Evolutionary conservation across 1,139 yeast genomes (phyloP).

Genomic region (Candida smagusa): DNA sequence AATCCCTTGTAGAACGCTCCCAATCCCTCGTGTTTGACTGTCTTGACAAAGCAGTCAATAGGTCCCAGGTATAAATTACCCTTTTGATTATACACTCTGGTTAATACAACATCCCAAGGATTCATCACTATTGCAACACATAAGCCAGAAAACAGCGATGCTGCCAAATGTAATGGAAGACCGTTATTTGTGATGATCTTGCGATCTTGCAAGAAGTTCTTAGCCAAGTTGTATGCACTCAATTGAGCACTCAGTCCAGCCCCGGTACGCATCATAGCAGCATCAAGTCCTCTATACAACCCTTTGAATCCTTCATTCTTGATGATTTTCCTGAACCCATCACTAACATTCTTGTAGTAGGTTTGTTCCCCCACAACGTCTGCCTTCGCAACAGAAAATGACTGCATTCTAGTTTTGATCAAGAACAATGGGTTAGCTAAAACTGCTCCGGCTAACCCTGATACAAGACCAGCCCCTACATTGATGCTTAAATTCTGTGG

Average conservation of each 20-base stretch:
- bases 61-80: slow-evolving; percentile 86
- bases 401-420: slow-evolving; percentile 94
- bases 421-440: slow-evolving; percentile 89
- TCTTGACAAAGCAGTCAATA: slow-evolving; percentile 81
- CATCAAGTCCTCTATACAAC: slow-evolving; percentile 86
- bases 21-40: slow-evolving; percentile 79
- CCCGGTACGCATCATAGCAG: slow-evolving; percentile 91
- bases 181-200: slow-evolving; percentile 54
- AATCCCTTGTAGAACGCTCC: slow-evolving; percentile 91
- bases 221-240: slow-evolving; percentile 85
- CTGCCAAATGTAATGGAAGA: slow-evolving; percentile 64
- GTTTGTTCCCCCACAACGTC: slow-evolving; percentile 87
- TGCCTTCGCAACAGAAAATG: slow-evolving; percentile 49
- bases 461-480: slow-evolving; percentile 75
- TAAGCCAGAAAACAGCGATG: slow-evolving; percentile 80
- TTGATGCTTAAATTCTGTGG: slow-evolving; percentile 63
- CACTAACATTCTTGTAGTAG: slow-evolving; percentile 64
- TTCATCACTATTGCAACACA: slow-evolving; percentile 96
- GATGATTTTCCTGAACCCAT: slow-evolving; percentile 65
- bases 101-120: slow-evolving; percentile 93
- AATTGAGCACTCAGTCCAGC: slow-evolving; percentile 94
- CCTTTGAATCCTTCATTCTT: slow-evolving; percentile 73
- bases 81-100: slow-evolving; percentile 92
- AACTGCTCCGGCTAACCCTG: slow-evolving; percentile 89
- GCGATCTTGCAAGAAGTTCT: slow-evolving; percentile 51